phyloP scores from a whole-genome alignment of 2,329 filamentous ascomycete genomes.

The Gliomastix tumulicola region DNA sequence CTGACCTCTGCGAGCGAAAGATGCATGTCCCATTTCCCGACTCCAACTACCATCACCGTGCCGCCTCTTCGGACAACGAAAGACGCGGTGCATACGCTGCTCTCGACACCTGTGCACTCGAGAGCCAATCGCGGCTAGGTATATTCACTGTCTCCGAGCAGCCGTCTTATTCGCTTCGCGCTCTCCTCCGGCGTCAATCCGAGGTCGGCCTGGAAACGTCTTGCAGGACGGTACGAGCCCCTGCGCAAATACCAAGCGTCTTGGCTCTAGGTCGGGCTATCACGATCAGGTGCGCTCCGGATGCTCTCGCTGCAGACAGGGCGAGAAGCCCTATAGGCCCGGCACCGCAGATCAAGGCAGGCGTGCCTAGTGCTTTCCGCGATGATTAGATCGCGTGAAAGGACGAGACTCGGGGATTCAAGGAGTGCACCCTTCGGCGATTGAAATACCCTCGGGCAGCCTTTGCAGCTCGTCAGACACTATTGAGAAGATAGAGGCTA shows the following conservation, averaged over 20 bases:
- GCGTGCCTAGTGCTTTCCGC: conserved; percentile 45
- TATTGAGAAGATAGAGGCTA: no score
- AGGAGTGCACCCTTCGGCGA: conserved; percentile 55
- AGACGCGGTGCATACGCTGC: conserved; percentile 51
- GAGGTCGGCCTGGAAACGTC: no score
- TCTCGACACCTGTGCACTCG: conserved; percentile 62
- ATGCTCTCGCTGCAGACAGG: conserved; percentile 51
- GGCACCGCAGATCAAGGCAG: conserved; percentile 52
- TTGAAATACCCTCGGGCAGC: conserved; percentile 49
- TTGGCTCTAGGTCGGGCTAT: conserved; percentile 54
- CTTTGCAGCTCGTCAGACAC: no score
- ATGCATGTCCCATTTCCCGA: conserved; percentile 63
- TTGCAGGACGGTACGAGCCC: conserved; percentile 2
- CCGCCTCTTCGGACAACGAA: conserved; percentile 52
- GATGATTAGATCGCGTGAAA: conserved; percentile 52
- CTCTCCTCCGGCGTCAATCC: no score
- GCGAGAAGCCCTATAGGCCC: conserved; percentile 57
- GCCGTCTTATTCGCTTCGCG: conserved; percentile 1
- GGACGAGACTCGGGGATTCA: conserved; percentile 56
- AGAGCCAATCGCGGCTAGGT: conserved; percentile 49
- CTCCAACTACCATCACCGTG: conserved; percentile 56
- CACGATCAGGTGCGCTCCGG: conserved; percentile 56
- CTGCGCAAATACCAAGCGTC: conserved; percentile 2
- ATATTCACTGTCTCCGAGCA: conserved; percentile 50
- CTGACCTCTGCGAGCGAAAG: conserved; percentile 51